Evolutionary conservation across 192 early-diverging fungal species (phyloP), one percentile per base, ranked within the genome.

Genomic region (Entomortierella parvispora): DNA sequence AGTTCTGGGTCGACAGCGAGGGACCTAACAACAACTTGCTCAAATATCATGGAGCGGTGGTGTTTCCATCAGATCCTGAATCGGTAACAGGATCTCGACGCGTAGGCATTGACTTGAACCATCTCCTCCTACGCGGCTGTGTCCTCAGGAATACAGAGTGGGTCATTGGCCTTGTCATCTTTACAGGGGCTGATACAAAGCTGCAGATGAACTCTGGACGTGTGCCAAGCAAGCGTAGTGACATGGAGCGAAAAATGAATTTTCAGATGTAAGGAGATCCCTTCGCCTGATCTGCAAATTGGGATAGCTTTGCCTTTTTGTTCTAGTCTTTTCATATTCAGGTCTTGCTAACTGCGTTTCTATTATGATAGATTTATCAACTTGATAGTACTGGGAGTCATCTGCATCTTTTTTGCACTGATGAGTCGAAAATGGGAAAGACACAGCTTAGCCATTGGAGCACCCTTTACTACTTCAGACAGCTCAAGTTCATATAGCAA

Each of bases 161-260:
- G 90, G 79, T 90, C 0, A 91, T 94, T 48, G 93, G 90, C 0
- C 55, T 91, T 20, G 90, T 89, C 2, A 55, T 91, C 25, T 93
- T 88, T 82, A 93, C 91, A 32, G 93, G 93, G 15, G 60, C 79
- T 56, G 92, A 94, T 40, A 92, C 91, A 15, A 93, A 93, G 68
- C 87, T 94, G 45, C 85, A 91, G 82, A 64, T 93, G 40, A 94
- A 94, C 62, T 89, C 90, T 10, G 90, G 92, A 25, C 71, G 75
- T 66, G 91, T 90, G 4, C 91, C 91, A 14, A 85, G 80, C 45
- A 93, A 92, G 63, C 83, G 89, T 26, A 85, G 83, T 58, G 72
- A 83, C 53, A 90, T 93, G 49, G 92, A 93, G 58, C 79, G 84
- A 50, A 82, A 87, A 67, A 87, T 94, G 68, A 94, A 93, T 69